Percentiles rank a stretch among this genome's conserved stretches.
These are phyloP conservation scores for Zygoascus biomembranicola DNA, from an alignment of 805 yeast genomes.

Conservation along the genomic window DNA sequence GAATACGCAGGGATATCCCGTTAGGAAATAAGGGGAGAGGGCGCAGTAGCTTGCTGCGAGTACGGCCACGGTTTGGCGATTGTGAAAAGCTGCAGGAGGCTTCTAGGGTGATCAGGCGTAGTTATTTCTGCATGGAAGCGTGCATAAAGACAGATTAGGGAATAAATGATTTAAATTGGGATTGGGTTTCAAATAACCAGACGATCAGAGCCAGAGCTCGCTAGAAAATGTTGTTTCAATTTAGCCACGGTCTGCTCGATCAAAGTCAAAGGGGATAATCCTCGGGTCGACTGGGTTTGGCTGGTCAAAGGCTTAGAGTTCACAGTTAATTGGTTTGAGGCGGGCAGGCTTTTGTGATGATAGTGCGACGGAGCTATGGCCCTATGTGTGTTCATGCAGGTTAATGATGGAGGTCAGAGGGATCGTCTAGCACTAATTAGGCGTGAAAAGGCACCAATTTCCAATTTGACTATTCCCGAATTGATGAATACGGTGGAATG, in stretches of 20 bases:
- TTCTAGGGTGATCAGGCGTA: background rate
- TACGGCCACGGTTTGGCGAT: background rate
- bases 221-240: no score
- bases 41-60: background rate
- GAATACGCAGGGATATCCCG: background rate
- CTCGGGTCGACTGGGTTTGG: no score
- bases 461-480: no score
- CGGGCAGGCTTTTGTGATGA: no score
- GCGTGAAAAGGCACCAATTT: no score
- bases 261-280: no score
- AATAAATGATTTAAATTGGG: background rate
- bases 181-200: background rate
- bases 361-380: background rate
- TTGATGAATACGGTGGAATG: no score
- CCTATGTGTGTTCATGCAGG: background rate
- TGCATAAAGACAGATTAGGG: background rate
- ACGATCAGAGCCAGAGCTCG: background rate
- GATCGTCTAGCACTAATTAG: no score
- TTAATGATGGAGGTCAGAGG: background rate
- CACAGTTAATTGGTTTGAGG: no score
- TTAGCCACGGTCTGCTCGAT: no score
- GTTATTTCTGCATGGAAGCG: background rate
- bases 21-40: background rate
- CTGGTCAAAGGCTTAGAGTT: no score
- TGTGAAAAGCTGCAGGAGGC: background rate